A percentile compares a stretch with the other conserved stretches of the same genome.
Conservation (phyloP, 352 stramenopile genomes). For the Blastocystis sp. region DNA sequence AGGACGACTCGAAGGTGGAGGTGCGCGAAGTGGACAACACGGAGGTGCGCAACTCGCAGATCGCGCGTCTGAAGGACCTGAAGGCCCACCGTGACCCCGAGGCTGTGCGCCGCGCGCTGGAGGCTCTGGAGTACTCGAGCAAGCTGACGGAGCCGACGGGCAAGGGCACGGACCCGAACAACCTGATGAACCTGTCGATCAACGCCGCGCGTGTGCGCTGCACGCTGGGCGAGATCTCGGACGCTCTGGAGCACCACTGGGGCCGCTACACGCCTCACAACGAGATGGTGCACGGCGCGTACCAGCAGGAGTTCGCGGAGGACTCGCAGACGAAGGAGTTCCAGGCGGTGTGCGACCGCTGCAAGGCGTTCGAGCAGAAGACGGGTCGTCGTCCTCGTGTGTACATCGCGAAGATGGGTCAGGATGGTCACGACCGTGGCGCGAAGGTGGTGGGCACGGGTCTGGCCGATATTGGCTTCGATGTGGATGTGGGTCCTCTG, state of each 20-base stretch:
- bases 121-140: constrained; percentile 75
- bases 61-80: constrained; percentile 80
- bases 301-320: constrained; percentile 76
- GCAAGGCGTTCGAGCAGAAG: constrained; percentile 86
- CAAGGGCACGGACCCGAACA: constrained; percentile 83
- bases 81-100: constrained; percentile 82
- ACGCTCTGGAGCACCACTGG: constrained; percentile 87
- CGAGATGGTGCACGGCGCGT: constrained; percentile 82
- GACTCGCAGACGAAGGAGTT: constrained; percentile 80
- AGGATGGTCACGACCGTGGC: constrained; percentile 93
- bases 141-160: constrained; percentile 78
- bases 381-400: constrained; percentile 88
- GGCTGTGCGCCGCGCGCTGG: constrained; percentile 77
- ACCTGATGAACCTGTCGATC: constrained; percentile 88
- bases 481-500: constrained; percentile 91
- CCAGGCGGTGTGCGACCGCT: constrained; percentile 80
- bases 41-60: constrained; percentile 84
- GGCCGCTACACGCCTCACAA: constrained; percentile 84
- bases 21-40: constrained; percentile 89
- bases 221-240: constrained; percentile 91
- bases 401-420: constrained; percentile 90
- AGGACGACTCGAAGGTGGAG: constrained; percentile 82
- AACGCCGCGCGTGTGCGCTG: constrained; percentile 83
- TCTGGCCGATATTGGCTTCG: constrained; percentile 92
- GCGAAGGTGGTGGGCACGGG: constrained; percentile 92